Evolutionary conservation across 202 grass and related monocot species (phyloP).

Genomic region (Cymbopogon flexuosus): DNA sequence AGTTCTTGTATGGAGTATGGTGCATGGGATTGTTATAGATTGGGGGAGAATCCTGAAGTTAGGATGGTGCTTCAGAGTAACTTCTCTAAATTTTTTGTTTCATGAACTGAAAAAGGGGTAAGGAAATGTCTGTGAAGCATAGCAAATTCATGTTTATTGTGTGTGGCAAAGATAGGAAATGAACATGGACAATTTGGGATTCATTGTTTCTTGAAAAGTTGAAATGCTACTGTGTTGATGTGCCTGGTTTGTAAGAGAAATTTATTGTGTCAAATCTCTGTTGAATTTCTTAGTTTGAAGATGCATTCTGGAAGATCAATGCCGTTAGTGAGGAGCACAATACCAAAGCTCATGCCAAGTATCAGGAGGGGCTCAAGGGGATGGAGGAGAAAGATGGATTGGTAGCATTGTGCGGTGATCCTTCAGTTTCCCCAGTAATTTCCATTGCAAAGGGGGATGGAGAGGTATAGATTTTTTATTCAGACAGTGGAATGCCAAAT

Average conservation of each 20-base stretch:
- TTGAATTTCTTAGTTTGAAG: conserved; percentile 40
- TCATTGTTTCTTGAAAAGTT: conserved; percentile 25
- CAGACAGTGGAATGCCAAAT: not conserved
- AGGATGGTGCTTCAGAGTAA: not conserved
- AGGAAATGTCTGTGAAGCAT: conserved; percentile 5
- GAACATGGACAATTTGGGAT: not conserved
- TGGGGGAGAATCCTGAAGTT: not conserved
- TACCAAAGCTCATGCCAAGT: conserved; percentile 16
- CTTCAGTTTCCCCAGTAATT: conserved; percentile 30
- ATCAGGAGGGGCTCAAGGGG: conserved; percentile 8
- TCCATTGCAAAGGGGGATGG: not conserved
- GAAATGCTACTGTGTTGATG: conserved; percentile 11
- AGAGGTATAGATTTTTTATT: conserved; percentile 30
- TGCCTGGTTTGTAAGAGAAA: not conserved
- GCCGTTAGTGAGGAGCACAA: conserved; percentile 15
- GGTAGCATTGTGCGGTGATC: conserved; percentile 15
- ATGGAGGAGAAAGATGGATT: conserved; percentile 7
- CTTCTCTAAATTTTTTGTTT: not conserved
- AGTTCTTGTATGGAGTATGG: not conserved
- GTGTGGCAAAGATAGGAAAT: not conserved
- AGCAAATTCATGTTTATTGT: not conserved
- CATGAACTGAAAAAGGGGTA: not conserved
- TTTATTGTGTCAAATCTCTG: not conserved
- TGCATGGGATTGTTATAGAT: not conserved
- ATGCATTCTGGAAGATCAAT: conserved; percentile 37